phyloP scores from a whole-genome alignment of 768 basidiomycete genomes.

The Tricholoma matsutake region DNA sequence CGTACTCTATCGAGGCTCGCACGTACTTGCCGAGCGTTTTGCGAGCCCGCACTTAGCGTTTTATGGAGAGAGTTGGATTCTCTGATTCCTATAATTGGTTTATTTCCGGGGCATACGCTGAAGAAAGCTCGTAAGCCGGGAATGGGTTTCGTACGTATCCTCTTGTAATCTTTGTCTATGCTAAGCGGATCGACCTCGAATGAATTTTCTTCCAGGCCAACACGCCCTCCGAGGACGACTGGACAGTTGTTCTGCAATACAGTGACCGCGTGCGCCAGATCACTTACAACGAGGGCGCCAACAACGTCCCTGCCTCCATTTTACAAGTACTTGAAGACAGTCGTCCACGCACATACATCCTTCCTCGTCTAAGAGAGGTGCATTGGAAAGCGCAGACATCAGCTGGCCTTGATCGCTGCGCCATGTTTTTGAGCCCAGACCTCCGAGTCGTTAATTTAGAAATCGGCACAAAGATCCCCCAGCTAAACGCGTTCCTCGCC shows the following conservation, averaged over 20 bases:
- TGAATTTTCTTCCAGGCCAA: slow-evolving; percentile 39
- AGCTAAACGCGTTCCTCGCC: slow-evolving; percentile 59
- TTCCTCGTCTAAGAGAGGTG: slow-evolving; percentile 67
- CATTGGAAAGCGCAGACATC: slow-evolving; percentile 71
- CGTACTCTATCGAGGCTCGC: slow-evolving; percentile 69
- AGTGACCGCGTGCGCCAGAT: slow-evolving; percentile 66
- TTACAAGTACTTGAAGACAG: slow-evolving; percentile 66
- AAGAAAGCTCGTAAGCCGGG: slow-evolving; percentile 72
- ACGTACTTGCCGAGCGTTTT: slow-evolving; percentile 71
- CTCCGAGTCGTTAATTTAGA: slow-evolving; percentile 62
- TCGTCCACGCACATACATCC: slow-evolving; percentile 58
- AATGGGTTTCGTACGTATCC: slow-evolving; percentile 63
- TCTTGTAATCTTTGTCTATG: neutral
- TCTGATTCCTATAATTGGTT: slow-evolving; percentile 63
- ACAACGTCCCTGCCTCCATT: slow-evolving; percentile 59
- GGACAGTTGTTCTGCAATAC: slow-evolving; percentile 64
- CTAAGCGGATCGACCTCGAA: neutral
- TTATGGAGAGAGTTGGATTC: slow-evolving; percentile 81
- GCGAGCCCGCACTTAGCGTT: slow-evolving; percentile 65
- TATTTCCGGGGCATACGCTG: slow-evolving; percentile 67
- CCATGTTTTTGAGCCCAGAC: slow-evolving; percentile 63
- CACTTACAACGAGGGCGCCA: slow-evolving; percentile 65
- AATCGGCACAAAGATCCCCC: slow-evolving; percentile 54
- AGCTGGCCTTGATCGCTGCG: slow-evolving; percentile 60
- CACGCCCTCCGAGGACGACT: slow-evolving; percentile 64